phyloP scores from a whole-genome alignment of 2,329 filamentous ascomycete genomes.

The Blumeriella jaapii region DNA sequence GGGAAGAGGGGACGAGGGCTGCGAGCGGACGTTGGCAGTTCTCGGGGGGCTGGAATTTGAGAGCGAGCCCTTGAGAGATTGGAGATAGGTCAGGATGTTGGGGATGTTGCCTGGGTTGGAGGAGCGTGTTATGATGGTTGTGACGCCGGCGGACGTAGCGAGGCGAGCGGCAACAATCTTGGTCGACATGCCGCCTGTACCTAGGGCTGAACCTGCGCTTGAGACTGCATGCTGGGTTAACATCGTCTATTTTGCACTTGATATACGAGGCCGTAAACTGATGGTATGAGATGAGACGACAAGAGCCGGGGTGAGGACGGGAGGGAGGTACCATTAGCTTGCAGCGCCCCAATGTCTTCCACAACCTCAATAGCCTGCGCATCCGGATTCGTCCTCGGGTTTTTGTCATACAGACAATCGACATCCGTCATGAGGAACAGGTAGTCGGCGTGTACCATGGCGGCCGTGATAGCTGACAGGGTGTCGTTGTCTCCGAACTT shows the following conservation, averaged over 20 bases:
- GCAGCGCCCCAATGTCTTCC: conserved; percentile 70
- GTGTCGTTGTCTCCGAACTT: conserved; percentile 99
- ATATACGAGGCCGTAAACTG: too few relatives aligned
- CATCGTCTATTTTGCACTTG: too few relatives aligned
- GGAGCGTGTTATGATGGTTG: conserved; percentile 87
- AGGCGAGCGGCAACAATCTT: conserved; percentile 91
- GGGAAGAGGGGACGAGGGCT: too few relatives aligned
- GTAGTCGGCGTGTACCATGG: conserved; percentile 94
- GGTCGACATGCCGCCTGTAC: conserved; percentile 94
- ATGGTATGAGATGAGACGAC: too few relatives aligned
- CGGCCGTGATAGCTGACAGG: conserved; percentile 87
- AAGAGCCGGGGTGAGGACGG: too few relatives aligned
- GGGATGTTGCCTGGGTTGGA: conserved; percentile 89
- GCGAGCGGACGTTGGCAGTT: too few relatives aligned
- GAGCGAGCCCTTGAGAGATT: conserved; percentile 39
- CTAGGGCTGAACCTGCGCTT: conserved; percentile 74
- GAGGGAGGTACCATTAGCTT: conserved; percentile 61
- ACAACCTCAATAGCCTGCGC: conserved; percentile 87
- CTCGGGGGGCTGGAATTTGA: conserved; percentile 6
- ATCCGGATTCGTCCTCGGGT: conserved; percentile 74
- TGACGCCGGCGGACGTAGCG: conserved; percentile 88
- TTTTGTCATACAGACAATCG: conserved; percentile 94
- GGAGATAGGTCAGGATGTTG: conserved; percentile 73
- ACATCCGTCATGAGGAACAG: conserved; percentile 99
- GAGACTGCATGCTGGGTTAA: too few relatives aligned